A percentile compares a stretch with the other conserved stretches of the same genome.
phyloP scores from a whole-genome alignment of 139 green algal species.

The Limnomonas spitsbergensis region DNA sequence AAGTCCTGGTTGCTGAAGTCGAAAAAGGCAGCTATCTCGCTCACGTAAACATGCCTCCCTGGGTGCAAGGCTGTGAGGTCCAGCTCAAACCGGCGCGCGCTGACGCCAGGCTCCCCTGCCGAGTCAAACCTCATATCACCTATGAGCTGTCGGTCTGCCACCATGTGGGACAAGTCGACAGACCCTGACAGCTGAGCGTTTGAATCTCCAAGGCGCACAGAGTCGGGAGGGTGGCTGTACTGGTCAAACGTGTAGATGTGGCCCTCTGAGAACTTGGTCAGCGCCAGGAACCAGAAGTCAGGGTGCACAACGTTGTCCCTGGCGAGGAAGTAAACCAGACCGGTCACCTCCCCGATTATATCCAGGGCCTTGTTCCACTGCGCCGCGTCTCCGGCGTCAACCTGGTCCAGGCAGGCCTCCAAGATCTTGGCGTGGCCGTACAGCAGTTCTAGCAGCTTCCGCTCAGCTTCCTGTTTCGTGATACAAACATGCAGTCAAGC shows the following conservation, averaged over 20 bases:
- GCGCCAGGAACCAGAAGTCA: not conserved
- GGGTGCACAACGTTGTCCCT: not conserved
- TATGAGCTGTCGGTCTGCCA: too few species aligned
- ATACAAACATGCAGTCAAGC: too few species aligned
- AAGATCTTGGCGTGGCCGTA: not conserved
- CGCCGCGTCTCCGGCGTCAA: not conserved
- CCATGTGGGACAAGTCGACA: too few species aligned
- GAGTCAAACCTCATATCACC: too few species aligned
- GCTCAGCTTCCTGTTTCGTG: not conserved
- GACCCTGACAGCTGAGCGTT: too few species aligned
- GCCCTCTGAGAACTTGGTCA: not conserved
- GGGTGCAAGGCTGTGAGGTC: too few species aligned
- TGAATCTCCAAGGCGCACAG: not conserved
- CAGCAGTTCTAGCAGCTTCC: not conserved
- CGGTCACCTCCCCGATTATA: not conserved
- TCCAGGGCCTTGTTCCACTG: not conserved
- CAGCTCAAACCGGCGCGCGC: too few species aligned
- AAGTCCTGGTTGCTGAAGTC: too few species aligned
- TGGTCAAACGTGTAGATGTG: constrained; percentile 3
- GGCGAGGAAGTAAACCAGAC: not conserved
- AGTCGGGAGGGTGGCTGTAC: not conserved
- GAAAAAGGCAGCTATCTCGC: too few species aligned
- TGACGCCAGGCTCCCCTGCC: too few species aligned
- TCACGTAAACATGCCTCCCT: too few species aligned
- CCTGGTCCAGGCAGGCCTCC: not conserved